phyloP scores from a whole-genome alignment of 495 filamentous ascomycete species.

The Penicillium flavigenum region DNA sequence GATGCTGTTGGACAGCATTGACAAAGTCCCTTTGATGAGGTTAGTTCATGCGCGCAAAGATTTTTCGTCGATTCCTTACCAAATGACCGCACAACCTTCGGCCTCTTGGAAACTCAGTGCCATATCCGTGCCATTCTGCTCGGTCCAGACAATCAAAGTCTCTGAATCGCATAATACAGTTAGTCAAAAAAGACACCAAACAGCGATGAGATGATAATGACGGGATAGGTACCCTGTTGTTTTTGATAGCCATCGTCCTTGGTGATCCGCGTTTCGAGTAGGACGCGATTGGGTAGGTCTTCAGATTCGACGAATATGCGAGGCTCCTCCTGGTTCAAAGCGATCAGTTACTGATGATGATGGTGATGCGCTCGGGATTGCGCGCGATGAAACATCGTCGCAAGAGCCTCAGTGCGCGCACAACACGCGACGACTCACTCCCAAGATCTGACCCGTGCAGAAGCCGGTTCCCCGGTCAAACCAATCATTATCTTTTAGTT shows the following conservation, averaged over 20 bases:
- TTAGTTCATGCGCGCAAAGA: constrained; percentile 14
- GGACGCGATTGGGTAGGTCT: constrained; percentile 76
- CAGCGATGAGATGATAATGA: constrained; percentile 16
- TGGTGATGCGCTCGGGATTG: constrained; percentile 9
- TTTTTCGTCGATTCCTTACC: constrained; percentile 52
- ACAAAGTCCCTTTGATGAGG: constrained; percentile 79
- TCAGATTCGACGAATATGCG: constrained; percentile 91
- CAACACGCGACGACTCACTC: constrained; percentile 56
- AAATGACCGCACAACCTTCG: constrained; percentile 89
- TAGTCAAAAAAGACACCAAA: constrained; percentile 19
- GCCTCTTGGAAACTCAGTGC: constrained; percentile 97
- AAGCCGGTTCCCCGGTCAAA: constrained; percentile 97
- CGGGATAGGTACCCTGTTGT: constrained; percentile 75
- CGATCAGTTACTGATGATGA: constrained; percentile 10
- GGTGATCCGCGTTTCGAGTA: constrained; percentile 83
- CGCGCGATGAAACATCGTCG: constrained; percentile 13
- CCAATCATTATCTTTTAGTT: constrained; percentile 98
- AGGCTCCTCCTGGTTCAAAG: constrained; percentile 64
- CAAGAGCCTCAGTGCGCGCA: constrained; percentile 6
- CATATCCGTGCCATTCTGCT: constrained; percentile 86
- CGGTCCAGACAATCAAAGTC: constrained; percentile 98
- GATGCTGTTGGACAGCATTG: constrained; percentile 72
- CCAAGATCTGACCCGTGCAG: constrained; percentile 74
- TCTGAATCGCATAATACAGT: constrained; percentile 53
- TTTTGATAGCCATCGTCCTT: constrained; percentile 98